These are phyloP conservation scores for Fusarium sp. DNA, from an alignment of 2,329 filamentous ascomycete species.

Conservation along the genomic window DNA sequence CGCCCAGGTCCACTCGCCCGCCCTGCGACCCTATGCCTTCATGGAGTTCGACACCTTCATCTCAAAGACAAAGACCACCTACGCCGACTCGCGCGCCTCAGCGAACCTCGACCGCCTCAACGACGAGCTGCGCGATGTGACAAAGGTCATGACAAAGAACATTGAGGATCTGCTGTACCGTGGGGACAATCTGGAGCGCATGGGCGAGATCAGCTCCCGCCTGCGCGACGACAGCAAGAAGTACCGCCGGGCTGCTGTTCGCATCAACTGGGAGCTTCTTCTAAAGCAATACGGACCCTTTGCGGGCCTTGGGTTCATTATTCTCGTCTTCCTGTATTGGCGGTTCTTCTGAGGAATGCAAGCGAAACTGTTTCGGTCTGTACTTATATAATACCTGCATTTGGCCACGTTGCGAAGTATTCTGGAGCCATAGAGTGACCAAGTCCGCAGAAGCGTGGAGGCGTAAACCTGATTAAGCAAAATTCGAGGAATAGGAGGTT, in stretches of 20 bases:
- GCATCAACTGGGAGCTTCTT: slow-evolving; percentile 98
- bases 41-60: slow-evolving; percentile 99
- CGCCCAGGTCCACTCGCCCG: slow-evolving; percentile 80
- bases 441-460: not conserved
- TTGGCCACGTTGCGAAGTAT: slow-evolving; percentile 12
- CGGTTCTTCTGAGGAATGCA: slow-evolving; percentile 81
- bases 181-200: slow-evolving; percentile 93
- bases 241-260: slow-evolving; percentile 91
- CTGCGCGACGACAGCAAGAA: slow-evolving; percentile 94
- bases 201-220: slow-evolving; percentile 93
- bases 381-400: slow-evolving; percentile 32
- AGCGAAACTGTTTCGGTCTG: slow-evolving; percentile 29
- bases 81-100: slow-evolving; percentile 91
- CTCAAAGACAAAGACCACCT: slow-evolving; percentile 90
- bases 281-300: slow-evolving; percentile 97
- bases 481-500: not conserved
- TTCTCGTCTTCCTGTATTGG: slow-evolving; percentile 92
- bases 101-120: slow-evolving; percentile 97
- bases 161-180: slow-evolving; percentile 97
- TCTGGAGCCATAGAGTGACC: not conserved
- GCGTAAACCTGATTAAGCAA: not conserved
- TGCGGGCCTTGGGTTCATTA: slow-evolving; percentile 83
- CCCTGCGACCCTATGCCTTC: slow-evolving; percentile 92
- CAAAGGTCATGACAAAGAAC: slow-evolving; percentile 99
- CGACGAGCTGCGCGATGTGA: slow-evolving; percentile 97